phyloP scores from a whole-genome alignment of 495 filamentous ascomycete genomes.

The Lophiostoma macrostomum region DNA sequence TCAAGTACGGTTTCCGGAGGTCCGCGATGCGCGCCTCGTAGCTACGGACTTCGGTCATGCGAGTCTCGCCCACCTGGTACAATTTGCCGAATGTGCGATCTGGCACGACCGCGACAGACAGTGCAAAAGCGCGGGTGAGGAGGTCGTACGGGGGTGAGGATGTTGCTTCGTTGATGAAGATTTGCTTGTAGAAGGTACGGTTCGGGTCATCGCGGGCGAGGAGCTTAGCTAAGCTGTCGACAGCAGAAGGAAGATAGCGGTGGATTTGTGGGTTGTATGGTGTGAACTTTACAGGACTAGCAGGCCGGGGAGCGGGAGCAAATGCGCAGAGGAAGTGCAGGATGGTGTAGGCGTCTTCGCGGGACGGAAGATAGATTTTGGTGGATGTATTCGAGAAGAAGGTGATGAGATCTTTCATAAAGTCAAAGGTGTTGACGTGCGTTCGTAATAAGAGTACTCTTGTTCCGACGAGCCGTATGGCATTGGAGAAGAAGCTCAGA shows the following conservation, averaged over 20 bases:
- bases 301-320: constrained; percentile 67
- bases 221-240: constrained; percentile 87
- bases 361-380: constrained; percentile 73
- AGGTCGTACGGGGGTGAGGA: constrained; percentile 68
- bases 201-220: constrained; percentile 94
- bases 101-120: constrained; percentile 81
- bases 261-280: constrained; percentile 76
- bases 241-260: constrained; percentile 81
- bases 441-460: constrained; percentile 81
- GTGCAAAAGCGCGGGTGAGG: constrained; percentile 81
- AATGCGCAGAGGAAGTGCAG: constrained; percentile 90
- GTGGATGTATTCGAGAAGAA: constrained; percentile 85
- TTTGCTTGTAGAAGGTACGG: constrained; percentile 70
- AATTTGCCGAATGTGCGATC: constrained; percentile 45
- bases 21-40: constrained; percentile 61
- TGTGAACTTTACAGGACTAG: constrained; percentile 58
- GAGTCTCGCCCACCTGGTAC: constrained; percentile 5
- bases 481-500: constrained; percentile 72
- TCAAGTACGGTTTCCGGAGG: constrained; percentile 76
- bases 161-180: constrained; percentile 70
- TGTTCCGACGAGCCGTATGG: constrained; percentile 85
- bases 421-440: constrained; percentile 78
- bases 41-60: constrained; percentile 5
- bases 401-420: constrained; percentile 93
- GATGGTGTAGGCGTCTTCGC: constrained; percentile 82